These are phyloP conservation scores for Sclerotinia sclerotiorum DNA, from an alignment of 2,329 filamentous ascomycete species.

Conservation along the genomic window DNA sequence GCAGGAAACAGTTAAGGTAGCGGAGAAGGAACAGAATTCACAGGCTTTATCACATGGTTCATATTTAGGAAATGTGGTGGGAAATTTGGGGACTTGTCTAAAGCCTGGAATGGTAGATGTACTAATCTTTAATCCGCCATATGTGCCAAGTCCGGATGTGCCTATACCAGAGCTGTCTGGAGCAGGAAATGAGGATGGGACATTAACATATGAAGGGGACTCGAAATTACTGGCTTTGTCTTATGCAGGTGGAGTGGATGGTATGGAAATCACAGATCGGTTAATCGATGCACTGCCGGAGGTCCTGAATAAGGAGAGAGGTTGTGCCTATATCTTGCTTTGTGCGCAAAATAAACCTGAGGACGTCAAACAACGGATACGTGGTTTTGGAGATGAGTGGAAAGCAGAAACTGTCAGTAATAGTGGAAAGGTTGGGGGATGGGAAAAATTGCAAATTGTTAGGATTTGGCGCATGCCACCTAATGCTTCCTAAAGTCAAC, in stretches of 20 bases:
- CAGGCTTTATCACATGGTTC: conserved; percentile 44
- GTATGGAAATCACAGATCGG: conserved; percentile 90
- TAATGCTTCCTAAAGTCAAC: conserved; percentile 11
- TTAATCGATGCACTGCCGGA: conserved; percentile 68
- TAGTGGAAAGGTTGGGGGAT: conserved; percentile 85
- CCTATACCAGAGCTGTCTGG: conserved; percentile 56
- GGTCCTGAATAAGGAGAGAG: conserved; percentile 60
- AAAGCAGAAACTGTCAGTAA: conserved; percentile 72
- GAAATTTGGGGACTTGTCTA: conserved; percentile 67
- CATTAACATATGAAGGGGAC: conserved; percentile 67
- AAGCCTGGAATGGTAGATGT: conserved; percentile 67
- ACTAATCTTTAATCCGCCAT: conserved; percentile 94
- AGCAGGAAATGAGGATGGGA: conserved; percentile 34
- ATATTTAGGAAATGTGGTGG: conserved; percentile 67
- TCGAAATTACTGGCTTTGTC: conserved; percentile 80
- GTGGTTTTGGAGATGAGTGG: conserved; percentile 63
- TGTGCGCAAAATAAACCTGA: conserved; percentile 89
- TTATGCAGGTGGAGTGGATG: conserved; percentile 84
- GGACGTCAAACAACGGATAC: conserved; percentile 64
- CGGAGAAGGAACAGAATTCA: conserved; percentile 44
- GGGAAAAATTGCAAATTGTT: conserved; percentile 90
- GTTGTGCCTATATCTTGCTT: conserved; percentile 85
- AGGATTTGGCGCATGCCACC: conserved; percentile 66
- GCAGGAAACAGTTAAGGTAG: conserved; percentile 60
- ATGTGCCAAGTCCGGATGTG: conserved; percentile 76